Base-by-base conservation (phyloP, 1,139 yeast species). In the Protomyces macrosporus region DNA sequence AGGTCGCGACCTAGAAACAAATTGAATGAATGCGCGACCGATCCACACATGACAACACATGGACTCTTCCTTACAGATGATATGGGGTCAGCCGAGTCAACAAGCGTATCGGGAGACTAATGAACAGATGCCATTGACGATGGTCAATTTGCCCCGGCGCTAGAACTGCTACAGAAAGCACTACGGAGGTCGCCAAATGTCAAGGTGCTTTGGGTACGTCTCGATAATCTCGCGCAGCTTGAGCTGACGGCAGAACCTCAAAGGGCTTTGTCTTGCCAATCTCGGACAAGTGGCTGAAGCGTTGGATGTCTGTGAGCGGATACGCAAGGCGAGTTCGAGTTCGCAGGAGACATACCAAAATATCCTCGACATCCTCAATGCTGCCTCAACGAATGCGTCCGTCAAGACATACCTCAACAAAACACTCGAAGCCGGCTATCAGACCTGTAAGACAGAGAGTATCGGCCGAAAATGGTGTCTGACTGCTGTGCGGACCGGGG, bases 401-500 rank as follows among this genome's bases (percentile, higher is more conserved):
- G 23, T 42, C 9, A 14, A 42, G 32, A 10, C 1, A 1, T 58
- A 52, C 32, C 42, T 58, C 37, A 35, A n/a, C 32, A 33, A 12
- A 4, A 58, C 62, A 4, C 51, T 58, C 56, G 62, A 52, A 23
- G 32, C 9, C 16, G 62, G 56, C 3, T 58, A 35, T 33, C 5
- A 30, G 4, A 16, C 37, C 4, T 39, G 35, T 34, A 58, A 58
- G 45, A 52, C 36, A 12, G 62, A 58, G 16, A 14, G 23, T 12
- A 40, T 58, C 40, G 62, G 62, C 10, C 56, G 62, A 3, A 23
- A 52, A 32, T 58, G 62, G 62, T 58, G 40, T 45, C 51, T 52
- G 62, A 55, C 42, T 30, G 42, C 62, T 14, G 62, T 58, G n/a
- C 51, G 62, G 4, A 37, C 62, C 42, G 62, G 62, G 9, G 45